Base-by-base conservation (phyloP, 208 protist species). In the Leishmania major region DNA sequence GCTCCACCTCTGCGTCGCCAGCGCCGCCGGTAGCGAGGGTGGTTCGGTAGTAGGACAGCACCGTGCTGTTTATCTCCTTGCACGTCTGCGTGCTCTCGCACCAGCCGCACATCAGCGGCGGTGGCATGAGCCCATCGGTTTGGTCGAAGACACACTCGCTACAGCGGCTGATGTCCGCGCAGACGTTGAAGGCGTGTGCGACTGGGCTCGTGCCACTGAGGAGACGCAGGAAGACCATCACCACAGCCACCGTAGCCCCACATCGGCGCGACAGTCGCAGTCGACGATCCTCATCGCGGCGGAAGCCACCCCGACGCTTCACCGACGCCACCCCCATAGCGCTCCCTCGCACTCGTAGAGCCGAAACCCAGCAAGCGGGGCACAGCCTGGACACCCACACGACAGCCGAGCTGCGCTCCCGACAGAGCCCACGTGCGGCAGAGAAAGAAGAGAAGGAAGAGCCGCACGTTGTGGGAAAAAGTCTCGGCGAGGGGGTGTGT, bases 111-210 rank as follows among this genome's bases (percentile, higher is more conserved):
- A 83, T 66, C 53, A 91, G 75, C 28, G 57, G 40, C 8, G 85
- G 77, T n/a, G 81, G 85, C 85, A 92, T 88, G 49, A 94, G 80
- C 1, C 87, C 87, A 59, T 94, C 84, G 22, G 84, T 89, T 43
- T 87, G 79, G 75, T 92, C 91, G 72, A 85, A 90, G n/a, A 94
- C 85, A 74, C 91, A 94, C 78, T 94, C 89, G 72, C 79, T 82
- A 75, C 91, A 94, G 25, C 85, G 77, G 22, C 35, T 73, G 73
- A 90, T 85, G 37, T 72, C 74, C 57, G 67, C 79, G 77, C 91
- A 94, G 3, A 83, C 75, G 73, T 92, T 88, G 47, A 80, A 71
- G 22, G 78, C 72, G 73, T 35, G 11, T 13, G 43, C 78, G 11
- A 22, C 19, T 43, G 60, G 25, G 28, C 31, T 31, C 13, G 37